Evolutionary conservation across 2,329 filamentous ascomycete genomes (phyloP).

Genomic region (Ceratocystis diversiconidia): DNA sequence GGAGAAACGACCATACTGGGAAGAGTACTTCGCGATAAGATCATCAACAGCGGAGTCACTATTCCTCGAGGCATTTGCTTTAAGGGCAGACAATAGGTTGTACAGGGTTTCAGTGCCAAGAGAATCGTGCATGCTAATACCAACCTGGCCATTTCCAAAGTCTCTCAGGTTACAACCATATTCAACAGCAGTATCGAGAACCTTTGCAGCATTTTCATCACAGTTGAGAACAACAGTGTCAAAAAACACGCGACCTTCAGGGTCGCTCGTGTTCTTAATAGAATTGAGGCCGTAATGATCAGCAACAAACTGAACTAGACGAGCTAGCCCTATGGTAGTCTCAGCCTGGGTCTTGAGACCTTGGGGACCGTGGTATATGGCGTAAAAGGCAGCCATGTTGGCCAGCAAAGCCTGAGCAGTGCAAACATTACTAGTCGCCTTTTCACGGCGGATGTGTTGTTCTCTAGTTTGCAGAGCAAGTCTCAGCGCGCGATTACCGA

Average conservation of each 20-base stretch:
- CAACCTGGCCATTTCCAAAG: slow-evolving; percentile 24
- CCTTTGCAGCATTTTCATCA: slow-evolving; percentile 30
- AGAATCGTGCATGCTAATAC: slow-evolving; percentile 25
- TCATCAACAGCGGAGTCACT: slow-evolving; percentile 18
- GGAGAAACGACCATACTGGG: slow-evolving; percentile 13
- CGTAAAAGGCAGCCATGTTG: slow-evolving; percentile 93
- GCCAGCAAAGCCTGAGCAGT: slow-evolving; percentile 86
- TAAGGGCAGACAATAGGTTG: slow-evolving; percentile 30
- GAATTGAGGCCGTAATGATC: slow-evolving; percentile 49
- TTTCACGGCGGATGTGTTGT: slow-evolving; percentile 90
- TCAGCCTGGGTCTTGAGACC: slow-evolving; percentile 75
- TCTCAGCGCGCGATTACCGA: slow-evolving; percentile 67
- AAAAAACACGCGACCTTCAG: slow-evolving; percentile 49
- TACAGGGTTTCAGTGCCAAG: slow-evolving; percentile 30
- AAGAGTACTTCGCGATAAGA: slow-evolving; percentile 21
- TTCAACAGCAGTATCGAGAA: slow-evolving; percentile 11
- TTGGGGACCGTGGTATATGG: slow-evolving; percentile 78
- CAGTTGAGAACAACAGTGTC: slow-evolving; percentile 64
- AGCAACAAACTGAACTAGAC: slow-evolving; percentile 52
- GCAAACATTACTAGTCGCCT: slow-evolving; percentile 95
- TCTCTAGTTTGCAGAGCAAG: slow-evolving; percentile 84
- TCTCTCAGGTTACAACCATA: slow-evolving; percentile 22
- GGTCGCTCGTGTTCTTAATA: slow-evolving; percentile 40
- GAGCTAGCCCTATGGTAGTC: slow-evolving; percentile 56
- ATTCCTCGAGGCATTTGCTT: slow-evolving; percentile 22